Evolutionary conservation across 2,329 filamentous ascomycete species (phyloP).

Genomic region (Botrytis medusae): DNA sequence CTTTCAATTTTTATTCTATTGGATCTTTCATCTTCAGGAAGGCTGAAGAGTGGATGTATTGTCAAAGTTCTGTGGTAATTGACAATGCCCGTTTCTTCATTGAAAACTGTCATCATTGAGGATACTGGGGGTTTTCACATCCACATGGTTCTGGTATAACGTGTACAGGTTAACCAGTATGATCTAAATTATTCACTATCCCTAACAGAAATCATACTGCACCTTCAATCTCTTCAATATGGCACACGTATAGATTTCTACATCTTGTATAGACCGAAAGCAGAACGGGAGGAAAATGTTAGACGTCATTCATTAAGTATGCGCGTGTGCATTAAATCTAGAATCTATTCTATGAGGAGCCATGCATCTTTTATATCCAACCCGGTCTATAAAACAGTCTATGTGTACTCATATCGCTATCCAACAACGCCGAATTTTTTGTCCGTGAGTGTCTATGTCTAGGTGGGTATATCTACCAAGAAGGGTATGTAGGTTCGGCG

Average conservation of each 20-base stretch:
- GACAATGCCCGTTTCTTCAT: fast-evolving
- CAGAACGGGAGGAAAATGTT: not conserved
- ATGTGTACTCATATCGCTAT: not conserved
- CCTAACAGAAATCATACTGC: too few species aligned
- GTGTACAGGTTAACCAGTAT: not conserved
- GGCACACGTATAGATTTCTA: not conserved
- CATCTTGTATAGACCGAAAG: not conserved
- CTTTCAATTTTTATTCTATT: not conserved
- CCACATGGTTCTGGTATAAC: not conserved
- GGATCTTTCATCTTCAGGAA: not conserved
- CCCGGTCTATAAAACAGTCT: not conserved
- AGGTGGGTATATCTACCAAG: conserved; percentile 5
- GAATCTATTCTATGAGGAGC: conserved; percentile 9
- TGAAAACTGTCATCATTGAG: not conserved
- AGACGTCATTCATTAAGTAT: conserved; percentile 1
- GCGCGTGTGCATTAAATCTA: conserved; percentile 2
- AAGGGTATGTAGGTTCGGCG: not conserved
- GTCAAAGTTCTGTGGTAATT: not conserved
- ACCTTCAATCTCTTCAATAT: not conserved
- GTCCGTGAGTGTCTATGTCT: not conserved
- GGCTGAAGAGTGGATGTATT: not conserved
- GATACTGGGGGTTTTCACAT: not conserved
- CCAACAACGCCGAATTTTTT: conserved; percentile 8
- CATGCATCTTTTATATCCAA: conserved; percentile 11
- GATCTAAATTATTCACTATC: not conserved